Percentiles rank a stretch among this genome's conserved stretches.
Conservation (phyloP, 176 grass and related monocot genomes). For the Oryza rufipogon region DNA sequence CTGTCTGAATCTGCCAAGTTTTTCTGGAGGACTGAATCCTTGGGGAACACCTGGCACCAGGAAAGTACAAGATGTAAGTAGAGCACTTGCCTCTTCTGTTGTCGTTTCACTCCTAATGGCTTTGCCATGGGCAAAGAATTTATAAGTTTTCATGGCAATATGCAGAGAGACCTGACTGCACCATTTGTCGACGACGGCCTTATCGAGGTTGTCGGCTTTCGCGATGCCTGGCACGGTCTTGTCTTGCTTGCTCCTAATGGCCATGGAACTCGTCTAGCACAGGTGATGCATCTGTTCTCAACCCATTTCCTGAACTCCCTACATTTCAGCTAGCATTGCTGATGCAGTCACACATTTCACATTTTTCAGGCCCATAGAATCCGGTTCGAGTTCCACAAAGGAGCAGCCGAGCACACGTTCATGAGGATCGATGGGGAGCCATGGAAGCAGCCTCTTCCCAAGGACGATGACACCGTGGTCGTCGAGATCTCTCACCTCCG, state of each 20-base stretch:
- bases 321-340: not conserved
- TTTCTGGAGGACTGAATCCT: constrained; percentile 82
- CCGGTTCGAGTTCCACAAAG: constrained; percentile 89
- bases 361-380: constrained; percentile 65
- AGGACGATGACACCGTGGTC: constrained; percentile 67
- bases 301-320: not conserved
- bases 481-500: constrained; percentile 84
- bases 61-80: constrained; percentile 58
- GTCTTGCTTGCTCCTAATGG: constrained; percentile 85
- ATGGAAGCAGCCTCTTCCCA: constrained; percentile 93
- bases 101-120: not conserved
- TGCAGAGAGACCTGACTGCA: constrained; percentile 73
- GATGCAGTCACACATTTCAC: not conserved
- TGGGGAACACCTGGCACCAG: constrained; percentile 65
- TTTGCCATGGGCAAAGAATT: not conserved
- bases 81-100: not conserved
- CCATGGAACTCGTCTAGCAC: constrained; percentile 91
- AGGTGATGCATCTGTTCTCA: constrained; percentile 45
- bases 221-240: constrained; percentile 92
- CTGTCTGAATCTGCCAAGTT: constrained; percentile 81
- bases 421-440: constrained; percentile 97
- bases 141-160: constrained; percentile 32
- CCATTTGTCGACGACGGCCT: constrained; percentile 83
- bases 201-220: constrained; percentile 88
- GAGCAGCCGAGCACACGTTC: constrained; percentile 67